These are phyloP conservation scores for Eimeria necatrix DNA, from an alignment of 169 alveolate genomes.

Conservation along the genomic window DNA sequence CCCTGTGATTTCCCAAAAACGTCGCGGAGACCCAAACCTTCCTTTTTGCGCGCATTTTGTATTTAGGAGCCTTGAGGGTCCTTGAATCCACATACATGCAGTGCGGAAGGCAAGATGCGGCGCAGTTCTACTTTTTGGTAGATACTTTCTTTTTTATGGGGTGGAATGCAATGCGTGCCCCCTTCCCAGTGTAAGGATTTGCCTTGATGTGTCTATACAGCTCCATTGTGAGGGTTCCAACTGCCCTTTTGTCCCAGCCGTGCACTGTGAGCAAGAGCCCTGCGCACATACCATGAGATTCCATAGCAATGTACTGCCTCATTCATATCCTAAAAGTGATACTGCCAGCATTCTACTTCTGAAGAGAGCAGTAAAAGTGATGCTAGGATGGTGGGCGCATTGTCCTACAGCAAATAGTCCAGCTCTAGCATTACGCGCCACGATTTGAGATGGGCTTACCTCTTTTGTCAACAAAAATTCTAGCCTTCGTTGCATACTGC, in stretches of 20 bases:
- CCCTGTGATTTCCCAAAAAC: too few relatives aligned
- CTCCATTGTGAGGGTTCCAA: constrained; percentile 90
- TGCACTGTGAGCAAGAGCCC: constrained; percentile 87
- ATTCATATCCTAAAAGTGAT: background rate
- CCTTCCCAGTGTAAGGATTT: constrained; percentile 92
- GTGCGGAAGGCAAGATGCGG: too few relatives aligned
- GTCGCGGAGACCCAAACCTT: too few relatives aligned
- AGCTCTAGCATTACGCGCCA: too few relatives aligned
- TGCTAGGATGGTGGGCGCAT: too few relatives aligned
- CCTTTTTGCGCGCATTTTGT: too few relatives aligned
- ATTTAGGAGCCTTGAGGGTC: too few relatives aligned
- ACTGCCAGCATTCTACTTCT: background rate
- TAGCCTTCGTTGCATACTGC: constrained; percentile 68
- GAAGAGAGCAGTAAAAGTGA: too few relatives aligned
- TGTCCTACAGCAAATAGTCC: too few relatives aligned
- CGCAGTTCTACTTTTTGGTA: constrained; percentile 85
- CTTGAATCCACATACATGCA: too few relatives aligned
- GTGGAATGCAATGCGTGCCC: constrained; percentile 90
- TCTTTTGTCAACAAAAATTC: constrained; percentile 71
- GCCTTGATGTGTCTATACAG: constrained; percentile 89
- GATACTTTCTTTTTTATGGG: constrained; percentile 89
- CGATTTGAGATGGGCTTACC: background rate
- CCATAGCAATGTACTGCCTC: background rate
- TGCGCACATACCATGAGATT: constrained; percentile 75
- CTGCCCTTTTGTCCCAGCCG: constrained; percentile 91